Percentiles rank a stretch among this genome's conserved stretches.
phyloP scores from a whole-genome alignment of 345 rosid species.

The Gossypium rotundifolium region DNA sequence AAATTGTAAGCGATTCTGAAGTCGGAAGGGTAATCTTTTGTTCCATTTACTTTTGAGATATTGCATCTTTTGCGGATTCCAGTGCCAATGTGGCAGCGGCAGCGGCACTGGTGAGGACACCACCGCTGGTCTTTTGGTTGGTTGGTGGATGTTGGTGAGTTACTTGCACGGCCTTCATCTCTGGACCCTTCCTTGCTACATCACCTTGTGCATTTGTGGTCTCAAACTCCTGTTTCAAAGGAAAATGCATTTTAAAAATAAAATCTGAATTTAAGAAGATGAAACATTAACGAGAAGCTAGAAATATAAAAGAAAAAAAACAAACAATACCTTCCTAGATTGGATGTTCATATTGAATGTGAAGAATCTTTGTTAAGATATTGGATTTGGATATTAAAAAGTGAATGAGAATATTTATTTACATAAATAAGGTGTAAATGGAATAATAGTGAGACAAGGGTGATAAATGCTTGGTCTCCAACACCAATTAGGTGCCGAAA shows the following conservation, averaged over 20 bases:
- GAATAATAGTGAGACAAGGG: background rate
- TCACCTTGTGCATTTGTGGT: conserved; percentile 21
- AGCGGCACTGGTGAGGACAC: conserved; percentile 54
- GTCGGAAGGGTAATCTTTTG: background rate
- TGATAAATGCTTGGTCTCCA: conserved; percentile 17
- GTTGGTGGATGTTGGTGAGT: conserved; percentile 33
- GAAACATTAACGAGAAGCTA: background rate
- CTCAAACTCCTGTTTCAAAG: conserved; percentile 23
- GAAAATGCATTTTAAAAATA: background rate
- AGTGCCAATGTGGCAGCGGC: conserved; percentile 47
- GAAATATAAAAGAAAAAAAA: background rate
- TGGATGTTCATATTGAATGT: conserved; percentile 27
- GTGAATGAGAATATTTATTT: background rate
- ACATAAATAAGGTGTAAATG: background rate
- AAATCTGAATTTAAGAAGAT: background rate
- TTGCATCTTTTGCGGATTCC: conserved; percentile 53
- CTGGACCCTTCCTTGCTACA: conserved; percentile 43
- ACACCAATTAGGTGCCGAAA: conserved; percentile 14
- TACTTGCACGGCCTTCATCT: conserved; percentile 41
- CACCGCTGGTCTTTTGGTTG: conserved; percentile 44
- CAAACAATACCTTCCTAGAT: conserved; percentile 18
- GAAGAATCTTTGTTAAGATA: background rate
- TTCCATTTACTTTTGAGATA: conserved; percentile 8
- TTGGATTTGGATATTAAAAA: background rate
- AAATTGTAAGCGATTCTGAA: background rate